Base-by-base conservation (phyloP, 192 early-diverging fungal species). In the Powellomyces hirtus region DNA sequence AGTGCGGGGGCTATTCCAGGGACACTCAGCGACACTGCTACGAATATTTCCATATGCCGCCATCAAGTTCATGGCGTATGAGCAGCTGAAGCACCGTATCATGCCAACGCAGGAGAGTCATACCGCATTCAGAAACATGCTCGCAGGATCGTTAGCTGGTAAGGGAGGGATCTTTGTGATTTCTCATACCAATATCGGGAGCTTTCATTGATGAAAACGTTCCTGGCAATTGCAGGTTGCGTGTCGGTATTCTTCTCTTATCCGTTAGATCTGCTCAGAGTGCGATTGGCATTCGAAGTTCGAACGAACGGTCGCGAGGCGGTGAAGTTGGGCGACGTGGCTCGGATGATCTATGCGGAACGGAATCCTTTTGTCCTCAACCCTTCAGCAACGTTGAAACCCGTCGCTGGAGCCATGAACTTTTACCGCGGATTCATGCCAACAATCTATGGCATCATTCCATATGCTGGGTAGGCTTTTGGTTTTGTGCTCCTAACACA, bases 31-130 rank as follows among this genome's bases (percentile, higher is more conserved):
- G 38, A 95, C 95, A 33, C 77, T 99, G 3, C 79, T 95, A 1
- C 80, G 97, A 30, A 96, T 99, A 63, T 97, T 97, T 74, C 97
- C 97, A 3, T 99, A 97, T 70, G 92, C 94, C 0, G 92, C 94
- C 8, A 91, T 99, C 74, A 97, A 97, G 74, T 99, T 96, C 70
- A 94, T 96, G 85, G 88, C 89, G 7, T 96, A 93, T 74, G 97
- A 99, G 80, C 95, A 99, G 76, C 89, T 88, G 61, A 84, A 84
- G 69, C 65, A 66, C 20, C 24, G 81, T 26, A 89, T 90, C 16
- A 83, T 75, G 14, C 80, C 83, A 60, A 66, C 82, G 44, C 60
- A 82, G 22, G 5, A 2, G 31, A 31, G 24, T 18, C 88, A 91
- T 62, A 89, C 89, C 24, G 77, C 87, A 24, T 60, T 87, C 40